Base-by-base conservation (phyloP, 2,329 filamentous ascomycete species). In the Pseudogymnoascus sp. region DNA sequence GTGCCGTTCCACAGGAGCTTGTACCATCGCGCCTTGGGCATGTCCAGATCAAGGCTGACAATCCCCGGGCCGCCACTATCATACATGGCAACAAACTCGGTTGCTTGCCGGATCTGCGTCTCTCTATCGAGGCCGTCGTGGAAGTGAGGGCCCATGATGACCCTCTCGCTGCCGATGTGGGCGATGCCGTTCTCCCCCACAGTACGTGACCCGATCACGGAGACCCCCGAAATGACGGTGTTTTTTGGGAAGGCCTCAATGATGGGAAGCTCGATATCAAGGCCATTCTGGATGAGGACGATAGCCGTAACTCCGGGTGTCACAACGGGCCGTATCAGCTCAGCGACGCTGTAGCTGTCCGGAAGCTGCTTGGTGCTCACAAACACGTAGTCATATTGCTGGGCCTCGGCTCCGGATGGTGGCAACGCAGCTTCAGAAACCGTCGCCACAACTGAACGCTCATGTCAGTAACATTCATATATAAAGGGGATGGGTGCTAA, bases 291-390 rank as follows among this genome's bases (percentile, higher is more conserved):
- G 3, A 73, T 65, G 62, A 73, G 46, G 2, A 72, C 69, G 16
- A 73, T 68, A 3, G 67, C 64, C 9, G 70, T 72, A 23, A 69
- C 61, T n/a, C 65, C 64, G 12, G 67, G 63, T 28, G 69, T 71
- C 2, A 73, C 66, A 40, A 73, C 61, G 8, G 69, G 67, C 25
- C 63, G 62, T 34, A 73, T 60, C 5, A 72, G 69, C 59, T 65
- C 67, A 3, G 69, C 69, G 63, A 72, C 71, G 63, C 72, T 69
- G 31, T 62, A 61, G 53, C 69, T 61, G 65, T 72, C 70, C n/a
- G 71, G 71, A 18, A 73, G 60, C 11, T 71, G 70, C 63, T 73
- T 73, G 14, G 71, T 73, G 66, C 66, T 68, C 16, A 73, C 69
- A 8, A 73, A 64, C 4, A 72, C 66, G 59, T 70, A 73, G 42